phyloP scores from a whole-genome alignment of 108 stramenopile species.

The Pseudonitzschia multiseries region DNA sequence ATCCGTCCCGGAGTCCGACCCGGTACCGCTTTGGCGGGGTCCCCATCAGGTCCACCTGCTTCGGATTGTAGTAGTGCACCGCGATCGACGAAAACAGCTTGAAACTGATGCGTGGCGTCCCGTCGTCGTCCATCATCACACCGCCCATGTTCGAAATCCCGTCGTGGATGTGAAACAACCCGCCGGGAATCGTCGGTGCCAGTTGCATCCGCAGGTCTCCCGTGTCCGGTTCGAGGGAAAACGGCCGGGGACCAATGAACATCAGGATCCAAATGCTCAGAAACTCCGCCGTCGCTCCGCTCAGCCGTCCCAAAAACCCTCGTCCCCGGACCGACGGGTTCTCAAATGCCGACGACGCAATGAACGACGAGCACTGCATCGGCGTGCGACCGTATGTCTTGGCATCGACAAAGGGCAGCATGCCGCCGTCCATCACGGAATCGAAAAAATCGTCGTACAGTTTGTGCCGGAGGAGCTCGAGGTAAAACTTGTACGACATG shows the following conservation, averaged over 20 bases:
- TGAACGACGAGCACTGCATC: constrained; percentile 76
- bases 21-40: constrained; percentile 42
- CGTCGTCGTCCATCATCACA: constrained; percentile 13
- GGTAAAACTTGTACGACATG: constrained; percentile 88
- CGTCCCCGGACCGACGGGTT: constrained; percentile 56
- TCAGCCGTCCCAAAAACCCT: constrained; percentile 71
- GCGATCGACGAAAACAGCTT: constrained; percentile 65
- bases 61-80: constrained; percentile 62
- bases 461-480: constrained; percentile 61
- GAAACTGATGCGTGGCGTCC: constrained; percentile 39
- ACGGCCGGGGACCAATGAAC: constrained; percentile 69
- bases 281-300: constrained; percentile 82
- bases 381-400: constrained; percentile 69
- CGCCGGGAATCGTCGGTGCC: constrained; percentile 57
- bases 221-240: constrained; percentile 39
- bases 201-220: constrained; percentile 58
- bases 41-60: constrained; percentile 43
- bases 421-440: constrained; percentile 59
- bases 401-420: constrained; percentile 77
- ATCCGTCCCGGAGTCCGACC: constrained; percentile 60
- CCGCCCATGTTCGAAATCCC: constrained; percentile 6
- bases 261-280: constrained; percentile 76
- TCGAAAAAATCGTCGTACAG: constrained; percentile 71
- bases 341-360: constrained; percentile 77
- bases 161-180: constrained; percentile 50